These are phyloP conservation scores for Colletotrichum sp. DNA, from an alignment of 2,329 filamentous ascomycete species.

Conservation along the genomic window DNA sequence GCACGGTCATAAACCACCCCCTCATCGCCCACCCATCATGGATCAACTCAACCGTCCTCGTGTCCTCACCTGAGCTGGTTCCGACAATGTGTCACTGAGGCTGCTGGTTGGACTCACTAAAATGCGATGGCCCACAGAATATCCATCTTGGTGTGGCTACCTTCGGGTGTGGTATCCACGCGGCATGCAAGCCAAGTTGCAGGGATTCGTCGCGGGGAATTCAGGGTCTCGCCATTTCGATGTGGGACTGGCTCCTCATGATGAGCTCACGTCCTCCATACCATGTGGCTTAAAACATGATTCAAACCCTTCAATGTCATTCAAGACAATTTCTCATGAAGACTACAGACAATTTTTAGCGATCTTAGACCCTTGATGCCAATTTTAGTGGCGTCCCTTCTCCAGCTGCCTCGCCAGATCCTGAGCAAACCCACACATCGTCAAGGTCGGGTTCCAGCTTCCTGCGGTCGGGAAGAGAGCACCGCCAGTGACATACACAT, in stretches of 20 bases:
- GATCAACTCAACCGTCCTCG: background rate
- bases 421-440: background rate
- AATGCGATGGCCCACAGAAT: background rate
- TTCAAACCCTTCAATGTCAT: background rate
- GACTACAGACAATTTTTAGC: background rate
- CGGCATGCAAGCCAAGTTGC: constrained; percentile 9
- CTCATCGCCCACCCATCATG: background rate
- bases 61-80: background rate
- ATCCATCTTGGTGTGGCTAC: constrained; percentile 3
- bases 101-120: background rate
- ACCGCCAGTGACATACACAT: background rate
- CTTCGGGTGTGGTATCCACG: background rate
- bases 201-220: constrained; percentile 6
- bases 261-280: background rate
- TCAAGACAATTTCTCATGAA: background rate
- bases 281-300: background rate
- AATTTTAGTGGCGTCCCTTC: background rate
- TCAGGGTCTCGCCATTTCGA: background rate
- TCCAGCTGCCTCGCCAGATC: background rate
- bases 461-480: background rate
- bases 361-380: background rate
- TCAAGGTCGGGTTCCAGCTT: background rate
- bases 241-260: background rate
- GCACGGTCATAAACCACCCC: background rate
- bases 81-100: background rate